These are phyloP conservation scores for Rhizopogon vinicolor DNA, from an alignment of 768 basidiomycete genomes.

Conservation along the genomic window DNA sequence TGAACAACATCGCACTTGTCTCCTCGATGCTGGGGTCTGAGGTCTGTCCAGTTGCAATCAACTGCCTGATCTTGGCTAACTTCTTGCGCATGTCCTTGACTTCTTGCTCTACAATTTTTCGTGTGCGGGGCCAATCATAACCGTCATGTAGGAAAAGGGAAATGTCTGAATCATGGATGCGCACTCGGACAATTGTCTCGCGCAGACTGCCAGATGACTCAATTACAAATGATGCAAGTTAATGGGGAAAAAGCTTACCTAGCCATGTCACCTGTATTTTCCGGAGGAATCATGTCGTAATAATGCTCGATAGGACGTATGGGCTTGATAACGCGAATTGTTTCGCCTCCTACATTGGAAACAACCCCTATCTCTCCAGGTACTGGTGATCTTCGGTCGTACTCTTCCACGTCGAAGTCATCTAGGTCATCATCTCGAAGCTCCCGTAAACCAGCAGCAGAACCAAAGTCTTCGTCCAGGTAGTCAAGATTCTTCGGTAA, in stretches of 20 bases:
- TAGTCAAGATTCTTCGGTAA: constrained; percentile 87
- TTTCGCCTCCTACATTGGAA: constrained; percentile 76
- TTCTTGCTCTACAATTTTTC: constrained; percentile 82
- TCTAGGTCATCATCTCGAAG: constrained; percentile 70
- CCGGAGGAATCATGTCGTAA: constrained; percentile 62
- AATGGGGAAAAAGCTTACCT: constrained; percentile 35
- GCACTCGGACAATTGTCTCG: constrained; percentile 47
- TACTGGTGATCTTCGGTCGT: constrained; percentile 9
- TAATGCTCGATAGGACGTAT: constrained; percentile 72
- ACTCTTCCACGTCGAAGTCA: constrained; percentile 45
- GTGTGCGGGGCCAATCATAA: constrained; percentile 89
- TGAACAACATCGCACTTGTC: constrained; percentile 79
- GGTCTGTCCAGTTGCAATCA: constrained; percentile 85
- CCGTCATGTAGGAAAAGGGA: constrained; percentile 83
- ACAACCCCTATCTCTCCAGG: constrained; percentile 37
- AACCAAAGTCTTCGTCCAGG: constrained; percentile 75
- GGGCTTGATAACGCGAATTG: constrained; percentile 69
- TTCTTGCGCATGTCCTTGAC: constrained; percentile 83
- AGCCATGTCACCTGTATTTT: constrained; percentile 37
- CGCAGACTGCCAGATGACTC: constrained; percentile 30
- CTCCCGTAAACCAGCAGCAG: constrained; percentile 72
- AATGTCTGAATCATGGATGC: constrained; percentile 57
- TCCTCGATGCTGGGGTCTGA: constrained; percentile 72
- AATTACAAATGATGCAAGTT: background rate
- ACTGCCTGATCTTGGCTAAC: constrained; percentile 85